Evolutionary conservation across 441 rosid genomes (phyloP), one percentile per base, ranked within the genome.

Genomic region (Gossypium gossypioides): DNA sequence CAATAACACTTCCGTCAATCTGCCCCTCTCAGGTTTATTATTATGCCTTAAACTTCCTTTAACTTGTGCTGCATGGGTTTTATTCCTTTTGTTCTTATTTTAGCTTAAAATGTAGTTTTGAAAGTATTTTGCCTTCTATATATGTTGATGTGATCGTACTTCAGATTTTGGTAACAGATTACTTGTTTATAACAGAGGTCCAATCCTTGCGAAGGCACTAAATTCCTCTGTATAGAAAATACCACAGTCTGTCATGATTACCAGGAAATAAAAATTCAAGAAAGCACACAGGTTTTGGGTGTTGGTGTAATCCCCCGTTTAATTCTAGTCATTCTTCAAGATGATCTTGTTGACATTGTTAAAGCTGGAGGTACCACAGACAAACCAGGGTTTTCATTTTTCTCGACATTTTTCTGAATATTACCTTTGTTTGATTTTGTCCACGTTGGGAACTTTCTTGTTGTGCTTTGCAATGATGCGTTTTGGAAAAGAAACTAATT

Each of bases 251-350:
- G 91, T 77, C 98, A 95, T 66, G 99, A 95, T 77, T 95, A 91
- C 79, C 98, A 92, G 79, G 98, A 95, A 87, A 86, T 92, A 74
- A 95, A 95, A 85, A 84, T 95, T 76, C 99, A 95, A 87, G 99
- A 95, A 82, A 91, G 89, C 66, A 88, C 96, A 4, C 98, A 95
- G 77, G 84, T 91, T 18, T 75, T 95, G 81, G 97, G 91, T 66
- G 98, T 95, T 80, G 99, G 99, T 69, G 96, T 91, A 74, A 91
- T 95, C 79, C 99, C 99, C 71, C 91, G 96, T 71, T 92, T 96
- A 69, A 88, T 92, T 75, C 82, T 84, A 56, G 89, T 92, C 57
- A 81, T 92, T 69, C 76, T 95, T 76, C 88, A 67, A 83, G 97
- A 92, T 82, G 98, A 95, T 85, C 99, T 92, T 82, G 99, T 89